Percentiles rank a stretch among this genome's conserved stretches.
Evolutionary conservation across 2,329 filamentous ascomycete genomes (phyloP).

Genomic region (Bipolaris sorokiniana): DNA sequence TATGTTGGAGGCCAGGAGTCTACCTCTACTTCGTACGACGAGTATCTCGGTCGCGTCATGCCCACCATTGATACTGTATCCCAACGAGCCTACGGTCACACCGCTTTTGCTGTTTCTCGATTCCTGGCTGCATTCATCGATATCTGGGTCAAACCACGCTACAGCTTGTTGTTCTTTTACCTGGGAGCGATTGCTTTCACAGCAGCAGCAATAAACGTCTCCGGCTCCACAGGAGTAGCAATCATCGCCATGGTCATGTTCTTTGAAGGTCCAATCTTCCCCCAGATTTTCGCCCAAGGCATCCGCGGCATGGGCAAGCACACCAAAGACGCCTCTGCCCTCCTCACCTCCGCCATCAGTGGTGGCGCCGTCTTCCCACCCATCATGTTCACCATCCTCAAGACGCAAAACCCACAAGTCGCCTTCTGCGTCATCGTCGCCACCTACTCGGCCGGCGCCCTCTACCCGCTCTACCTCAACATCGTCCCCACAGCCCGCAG

Average conservation of each 20-base stretch:
- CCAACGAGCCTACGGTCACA: constrained; percentile 62
- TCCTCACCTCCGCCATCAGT: constrained; percentile 61
- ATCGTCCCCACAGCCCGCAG: constrained; percentile 54
- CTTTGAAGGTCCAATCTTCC: constrained; percentile 66
- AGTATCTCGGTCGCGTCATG: constrained; percentile 52
- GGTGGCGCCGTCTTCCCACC: constrained; percentile 64
- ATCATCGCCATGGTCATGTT: constrained; percentile 62
- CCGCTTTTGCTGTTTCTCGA: constrained; percentile 63
- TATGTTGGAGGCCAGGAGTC: constrained; percentile 68
- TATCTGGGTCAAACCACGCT: constrained; percentile 63
- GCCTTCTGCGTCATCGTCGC: constrained; percentile 62
- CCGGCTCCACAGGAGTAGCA: constrained; percentile 51
- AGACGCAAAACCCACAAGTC: constrained; percentile 51
- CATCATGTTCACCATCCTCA: constrained; percentile 57
- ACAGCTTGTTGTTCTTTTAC: constrained; percentile 62
- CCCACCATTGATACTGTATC: constrained; percentile 49
- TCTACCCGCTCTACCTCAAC: constrained; percentile 64
- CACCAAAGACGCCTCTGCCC: constrained; percentile 62
- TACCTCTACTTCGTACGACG: constrained; percentile 56
- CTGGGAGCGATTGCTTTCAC: constrained; percentile 60
- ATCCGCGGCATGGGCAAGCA: constrained; percentile 64
- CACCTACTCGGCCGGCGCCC: constrained; percentile 56
- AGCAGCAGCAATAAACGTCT: constrained; percentile 57
- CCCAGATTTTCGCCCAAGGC: constrained; percentile 63
- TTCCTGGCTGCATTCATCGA: constrained; percentile 62